phyloP scores from a whole-genome alignment of 129 eudicot genomes.

The Lonicera japonica region DNA sequence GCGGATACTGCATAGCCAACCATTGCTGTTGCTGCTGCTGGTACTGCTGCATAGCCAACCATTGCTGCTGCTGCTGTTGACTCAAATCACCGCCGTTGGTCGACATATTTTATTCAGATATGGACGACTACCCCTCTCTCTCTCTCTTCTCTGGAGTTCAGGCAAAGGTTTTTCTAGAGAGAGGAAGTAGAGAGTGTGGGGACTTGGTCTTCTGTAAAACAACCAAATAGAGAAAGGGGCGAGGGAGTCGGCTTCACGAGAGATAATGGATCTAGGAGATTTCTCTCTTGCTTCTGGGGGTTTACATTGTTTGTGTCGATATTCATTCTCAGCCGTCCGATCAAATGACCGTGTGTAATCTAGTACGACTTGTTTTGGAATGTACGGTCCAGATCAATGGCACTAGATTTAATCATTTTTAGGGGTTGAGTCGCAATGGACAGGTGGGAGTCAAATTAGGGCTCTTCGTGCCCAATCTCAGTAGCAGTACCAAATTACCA shows the following conservation, averaged over 20 bases:
- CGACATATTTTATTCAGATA: background rate
- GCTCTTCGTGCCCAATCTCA: too few species aligned
- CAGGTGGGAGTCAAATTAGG: too few species aligned
- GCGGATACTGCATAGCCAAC: conserved; percentile 3
- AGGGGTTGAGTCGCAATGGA: too few species aligned
- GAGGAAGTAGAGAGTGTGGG: background rate
- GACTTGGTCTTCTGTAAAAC: background rate
- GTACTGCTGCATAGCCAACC: background rate
- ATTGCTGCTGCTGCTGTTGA: background rate
- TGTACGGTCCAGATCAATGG: too few species aligned
- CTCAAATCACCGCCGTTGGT: conserved; percentile 1
- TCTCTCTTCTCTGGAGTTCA: background rate
- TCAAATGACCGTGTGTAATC: background rate
- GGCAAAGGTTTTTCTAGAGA: background rate
- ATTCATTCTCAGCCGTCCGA: background rate
- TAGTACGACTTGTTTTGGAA: too few species aligned
- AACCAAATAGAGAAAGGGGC: background rate
- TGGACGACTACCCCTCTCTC: background rate
- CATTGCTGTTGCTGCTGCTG: background rate
- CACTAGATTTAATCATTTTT: too few species aligned
- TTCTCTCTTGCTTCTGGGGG: background rate
- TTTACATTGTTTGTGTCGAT: background rate
- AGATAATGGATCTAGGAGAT: background rate
- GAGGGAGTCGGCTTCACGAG: background rate
- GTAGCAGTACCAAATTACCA: too few species aligned